These are phyloP conservation scores for Priceomyces castillae DNA, from an alignment of 805 yeast species.

Conservation along the genomic window DNA sequence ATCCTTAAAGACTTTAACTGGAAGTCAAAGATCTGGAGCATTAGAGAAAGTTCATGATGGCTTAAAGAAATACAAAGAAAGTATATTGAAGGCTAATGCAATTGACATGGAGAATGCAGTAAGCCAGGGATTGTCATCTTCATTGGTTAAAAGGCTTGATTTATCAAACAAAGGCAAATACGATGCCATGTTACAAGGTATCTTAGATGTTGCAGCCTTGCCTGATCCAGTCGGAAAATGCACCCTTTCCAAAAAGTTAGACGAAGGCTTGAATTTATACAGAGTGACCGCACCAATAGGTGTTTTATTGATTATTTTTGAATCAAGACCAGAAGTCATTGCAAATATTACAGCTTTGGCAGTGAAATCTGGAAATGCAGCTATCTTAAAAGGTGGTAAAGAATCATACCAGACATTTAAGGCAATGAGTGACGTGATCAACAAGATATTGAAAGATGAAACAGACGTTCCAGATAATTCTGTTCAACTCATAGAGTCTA, in stretches of 20 bases:
- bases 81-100: constrained; percentile 69
- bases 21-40: constrained; percentile 72
- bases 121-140: constrained; percentile 56
- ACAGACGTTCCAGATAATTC: constrained; percentile 80
- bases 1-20: constrained; percentile 69
- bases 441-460: constrained; percentile 48
- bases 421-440: constrained; percentile 73
- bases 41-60: constrained; percentile 70
- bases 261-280: constrained; percentile 81
- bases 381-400: constrained; percentile 95
- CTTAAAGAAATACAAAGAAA: constrained; percentile 54
- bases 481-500: constrained; percentile 80
- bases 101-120: constrained; percentile 72
- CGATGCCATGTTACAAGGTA: constrained; percentile 93
- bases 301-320: constrained; percentile 87
- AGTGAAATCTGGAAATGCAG: constrained; percentile 94
- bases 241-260: constrained; percentile 79
- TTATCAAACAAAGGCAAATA: constrained; percentile 78
- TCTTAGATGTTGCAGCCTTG: constrained; percentile 82
- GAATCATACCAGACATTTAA: constrained; percentile 85
- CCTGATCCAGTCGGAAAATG: constrained; percentile 92
- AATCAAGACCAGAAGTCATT: constrained; percentile 96
- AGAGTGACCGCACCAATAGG: constrained; percentile 94
- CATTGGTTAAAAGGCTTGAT: constrained; percentile 83
- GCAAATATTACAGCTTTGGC: constrained; percentile 96